Evolutionary conservation across 345 rosid genomes (phyloP).

Genomic region (Ailanthus altissimus): DNA sequence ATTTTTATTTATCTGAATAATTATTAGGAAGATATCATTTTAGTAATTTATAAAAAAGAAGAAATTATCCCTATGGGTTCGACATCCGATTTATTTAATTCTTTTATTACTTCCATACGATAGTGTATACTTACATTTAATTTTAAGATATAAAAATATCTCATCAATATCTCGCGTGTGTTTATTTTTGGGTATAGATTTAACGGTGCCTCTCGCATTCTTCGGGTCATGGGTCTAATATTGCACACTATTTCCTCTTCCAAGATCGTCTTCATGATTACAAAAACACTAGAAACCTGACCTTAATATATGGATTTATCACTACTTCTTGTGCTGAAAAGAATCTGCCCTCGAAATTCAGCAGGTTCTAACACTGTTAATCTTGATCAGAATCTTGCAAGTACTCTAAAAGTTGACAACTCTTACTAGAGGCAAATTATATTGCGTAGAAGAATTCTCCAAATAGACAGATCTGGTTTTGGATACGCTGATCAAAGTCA

Average conservation of each 20-base stretch:
- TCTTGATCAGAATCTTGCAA: conserved; percentile 46
- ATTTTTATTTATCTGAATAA: too few relatives aligned
- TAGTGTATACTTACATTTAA: too few relatives aligned
- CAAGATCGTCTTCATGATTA: conserved; percentile 55
- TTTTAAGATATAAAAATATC: too few relatives aligned
- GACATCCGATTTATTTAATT: too few relatives aligned
- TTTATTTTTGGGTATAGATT: too few relatives aligned
- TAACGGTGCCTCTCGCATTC: too few relatives aligned
- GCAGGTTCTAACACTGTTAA: conserved; percentile 8
- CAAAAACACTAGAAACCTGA: conserved; percentile 49
- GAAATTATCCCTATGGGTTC: too few relatives aligned
- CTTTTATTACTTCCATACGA: too few relatives aligned
- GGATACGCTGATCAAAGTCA: conserved; percentile 31
- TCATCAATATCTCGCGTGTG: too few relatives aligned
- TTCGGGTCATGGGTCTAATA: too few relatives aligned
- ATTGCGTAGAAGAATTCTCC: conserved; percentile 40
- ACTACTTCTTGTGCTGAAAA: conserved; percentile 28
- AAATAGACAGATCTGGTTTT: conserved; percentile 46
- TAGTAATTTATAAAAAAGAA: too few relatives aligned
- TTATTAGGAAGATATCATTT: too few relatives aligned
- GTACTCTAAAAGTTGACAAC: conserved; percentile 42
- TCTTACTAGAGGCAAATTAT: conserved; percentile 51
- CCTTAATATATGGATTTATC: conserved; percentile 47
- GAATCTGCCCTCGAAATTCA: conserved; percentile 25
- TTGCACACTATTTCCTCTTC: conserved; percentile 51